Evolutionary conservation across 139 green algal genomes (phyloP), one percentile per base, ranked within the genome.

Genomic region (Micractinium conductrix): DNA sequence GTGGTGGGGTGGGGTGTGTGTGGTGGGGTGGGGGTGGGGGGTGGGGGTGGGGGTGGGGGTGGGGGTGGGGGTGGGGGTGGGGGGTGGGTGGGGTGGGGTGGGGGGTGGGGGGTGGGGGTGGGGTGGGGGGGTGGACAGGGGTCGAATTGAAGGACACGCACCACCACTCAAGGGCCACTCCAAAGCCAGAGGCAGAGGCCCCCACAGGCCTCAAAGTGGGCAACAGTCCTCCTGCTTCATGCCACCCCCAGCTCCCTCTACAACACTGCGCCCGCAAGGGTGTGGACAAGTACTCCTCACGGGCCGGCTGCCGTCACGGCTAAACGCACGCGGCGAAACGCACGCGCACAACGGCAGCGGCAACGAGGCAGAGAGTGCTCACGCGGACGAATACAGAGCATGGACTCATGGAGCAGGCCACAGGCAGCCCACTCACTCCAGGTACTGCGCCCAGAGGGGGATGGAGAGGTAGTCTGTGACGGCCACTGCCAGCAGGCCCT

Each of bases 391-490:
- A 62, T n/a, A 62, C 53, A 62, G 53, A 5, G 53, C 53, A 62
- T 14, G 53, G 19, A 62, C 2, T 19, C 53, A 62, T 62, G 53
- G 2, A 16, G 8, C 53, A 22, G 53, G 53, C 53, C 19, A 68
- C 48, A 58, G 12, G 12, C 60, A 35, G 19, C 60, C 60, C 60
- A 42, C 80, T 85, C 65, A 85, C 91, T 92, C 85, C 0, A 98
- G 80, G 81, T 94, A 93, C 35, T 87, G 83, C 45, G 78, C 76
- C 95, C 95, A 98, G 10, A 98, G 30, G 0, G 80, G 70, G 5
- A 95, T 74, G 28, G 92, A 95, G 6, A 98, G 89, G 84, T 98
- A 98, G 75, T 98, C 95, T 44, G 90, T 37, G 4, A 90, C 76
- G 22, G 93, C 91, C 35, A 76, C 55, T 42, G 87, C 53, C 53